Evolutionary conservation across 2,329 filamentous ascomycete genomes (phyloP).

Genomic region (Alternaria triticina): DNA sequence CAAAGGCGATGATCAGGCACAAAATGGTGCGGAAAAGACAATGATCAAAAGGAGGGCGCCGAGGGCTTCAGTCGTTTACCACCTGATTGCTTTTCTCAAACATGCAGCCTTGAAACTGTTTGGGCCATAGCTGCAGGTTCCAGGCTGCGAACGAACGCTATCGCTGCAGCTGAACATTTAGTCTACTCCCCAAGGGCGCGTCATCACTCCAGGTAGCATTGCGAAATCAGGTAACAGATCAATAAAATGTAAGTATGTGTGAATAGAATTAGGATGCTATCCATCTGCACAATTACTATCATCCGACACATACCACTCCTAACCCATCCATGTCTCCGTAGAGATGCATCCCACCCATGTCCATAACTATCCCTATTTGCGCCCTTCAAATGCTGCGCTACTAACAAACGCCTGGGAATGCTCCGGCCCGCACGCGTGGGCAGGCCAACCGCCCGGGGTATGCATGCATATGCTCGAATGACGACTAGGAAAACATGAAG

Average conservation of each 20-base stretch:
- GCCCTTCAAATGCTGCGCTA: constrained; percentile 28
- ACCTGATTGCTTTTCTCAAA: constrained; percentile 12
- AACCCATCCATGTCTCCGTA: background rate
- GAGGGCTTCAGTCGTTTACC: background rate
- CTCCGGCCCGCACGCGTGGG: constrained; percentile 5
- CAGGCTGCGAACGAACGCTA: constrained; percentile 4
- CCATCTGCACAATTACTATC: constrained; percentile 5
- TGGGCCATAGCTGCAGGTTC: background rate
- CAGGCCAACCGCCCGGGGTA: constrained; percentile 21
- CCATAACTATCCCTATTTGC: constrained; percentile 7
- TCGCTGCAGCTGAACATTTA: background rate
- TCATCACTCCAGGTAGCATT: background rate
- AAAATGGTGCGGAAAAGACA: background rate
- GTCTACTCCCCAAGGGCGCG: background rate
- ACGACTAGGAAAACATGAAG: constrained; percentile 9
- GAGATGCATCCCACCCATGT: background rate
- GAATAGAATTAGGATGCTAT: constrained; percentile 14
- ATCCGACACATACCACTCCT: background rate
- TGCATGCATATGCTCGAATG: constrained; percentile 27
- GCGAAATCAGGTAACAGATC: background rate
- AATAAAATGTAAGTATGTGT: background rate
- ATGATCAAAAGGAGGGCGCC: background rate
- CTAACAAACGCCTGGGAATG: constrained; percentile 30
- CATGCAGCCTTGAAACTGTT: constrained; percentile 19
- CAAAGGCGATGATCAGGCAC: background rate